phyloP scores from a whole-genome alignment of 176 grass and related monocot genomes.

The Cenchrus americanus region DNA sequence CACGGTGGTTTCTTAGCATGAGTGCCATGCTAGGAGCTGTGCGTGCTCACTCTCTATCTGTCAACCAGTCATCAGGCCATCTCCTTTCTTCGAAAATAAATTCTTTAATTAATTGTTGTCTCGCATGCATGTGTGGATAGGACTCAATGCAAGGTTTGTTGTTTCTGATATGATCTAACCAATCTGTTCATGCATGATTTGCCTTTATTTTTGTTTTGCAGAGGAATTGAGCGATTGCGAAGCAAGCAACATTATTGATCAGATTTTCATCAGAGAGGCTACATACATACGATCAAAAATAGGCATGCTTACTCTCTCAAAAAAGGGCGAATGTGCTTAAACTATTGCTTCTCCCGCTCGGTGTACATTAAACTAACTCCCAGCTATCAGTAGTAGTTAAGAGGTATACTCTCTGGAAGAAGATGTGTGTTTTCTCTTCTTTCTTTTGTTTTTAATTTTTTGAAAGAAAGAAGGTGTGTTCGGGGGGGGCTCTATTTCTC shows the following conservation, averaged over 20 bases:
- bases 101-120: background rate
- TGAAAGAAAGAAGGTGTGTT: background rate
- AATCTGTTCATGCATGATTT: background rate
- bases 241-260: background rate
- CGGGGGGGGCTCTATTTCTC: background rate
- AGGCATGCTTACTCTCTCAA: background rate
- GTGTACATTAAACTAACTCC: background rate
- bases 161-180: background rate
- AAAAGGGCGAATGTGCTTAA: background rate
- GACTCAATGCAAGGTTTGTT: background rate
- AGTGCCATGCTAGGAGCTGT: conserved; percentile 53
- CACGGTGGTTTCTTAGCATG: conserved; percentile 53
- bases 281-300: background rate
- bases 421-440: too few species aligned
- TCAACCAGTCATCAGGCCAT: conserved; percentile 50
- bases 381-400: background rate
- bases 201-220: background rate
- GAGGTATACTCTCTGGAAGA: background rate
- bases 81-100: background rate
- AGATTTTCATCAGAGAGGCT: background rate
- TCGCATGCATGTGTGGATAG: background rate
- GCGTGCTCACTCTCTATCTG: conserved; percentile 69
- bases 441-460: too few species aligned
- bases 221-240: background rate
- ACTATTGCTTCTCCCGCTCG: background rate